Percentiles rank a stretch among this genome's conserved stretches.
phyloP scores from a whole-genome alignment of 306 rosid species.

The Dryas octopetala region DNA sequence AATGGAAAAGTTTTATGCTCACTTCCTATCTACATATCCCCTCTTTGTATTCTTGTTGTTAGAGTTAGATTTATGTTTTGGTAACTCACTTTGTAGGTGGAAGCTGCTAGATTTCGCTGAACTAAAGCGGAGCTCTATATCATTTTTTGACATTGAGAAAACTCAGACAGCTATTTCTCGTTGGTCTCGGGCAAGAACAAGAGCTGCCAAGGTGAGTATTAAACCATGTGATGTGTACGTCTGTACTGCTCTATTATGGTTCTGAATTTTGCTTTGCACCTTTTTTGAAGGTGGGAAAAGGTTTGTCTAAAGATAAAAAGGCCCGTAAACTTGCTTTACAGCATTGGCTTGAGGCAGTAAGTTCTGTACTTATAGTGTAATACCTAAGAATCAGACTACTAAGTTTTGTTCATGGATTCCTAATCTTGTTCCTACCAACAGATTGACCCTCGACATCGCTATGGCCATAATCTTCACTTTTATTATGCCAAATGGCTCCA shows the following conservation, averaged over 20 bases:
- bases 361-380: slow-evolving; percentile 25
- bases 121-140: slow-evolving; percentile 76
- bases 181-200: slow-evolving; percentile 78
- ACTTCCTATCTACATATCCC: background rate
- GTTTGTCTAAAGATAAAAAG: slow-evolving; percentile 72
- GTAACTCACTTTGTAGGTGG: slow-evolving; percentile 56
- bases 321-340: slow-evolving; percentile 88
- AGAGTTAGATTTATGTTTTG: slow-evolving; percentile 8
- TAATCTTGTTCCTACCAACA: slow-evolving; percentile 30
- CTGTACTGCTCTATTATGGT: slow-evolving; percentile 10
- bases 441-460: slow-evolving; percentile 98
- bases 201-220: slow-evolving; percentile 71
- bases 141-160: slow-evolving; percentile 78
- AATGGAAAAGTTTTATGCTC: background rate
- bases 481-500: slow-evolving; percentile 79
- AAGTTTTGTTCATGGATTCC: slow-evolving; percentile 22
- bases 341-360: slow-evolving; percentile 96
- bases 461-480: slow-evolving; percentile 89
- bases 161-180: slow-evolving; percentile 74
- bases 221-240: slow-evolving; percentile 3
- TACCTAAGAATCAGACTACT: slow-evolving; percentile 10
- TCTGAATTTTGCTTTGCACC: slow-evolving; percentile 18
- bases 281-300: slow-evolving; percentile 72
- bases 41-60: background rate
- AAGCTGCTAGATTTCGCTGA: slow-evolving; percentile 79